A percentile compares a stretch with the other conserved stretches of the same genome.
phyloP scores from a whole-genome alignment of 805 yeast species.

The Cyberlindnera nakhonratchasimensis region DNA sequence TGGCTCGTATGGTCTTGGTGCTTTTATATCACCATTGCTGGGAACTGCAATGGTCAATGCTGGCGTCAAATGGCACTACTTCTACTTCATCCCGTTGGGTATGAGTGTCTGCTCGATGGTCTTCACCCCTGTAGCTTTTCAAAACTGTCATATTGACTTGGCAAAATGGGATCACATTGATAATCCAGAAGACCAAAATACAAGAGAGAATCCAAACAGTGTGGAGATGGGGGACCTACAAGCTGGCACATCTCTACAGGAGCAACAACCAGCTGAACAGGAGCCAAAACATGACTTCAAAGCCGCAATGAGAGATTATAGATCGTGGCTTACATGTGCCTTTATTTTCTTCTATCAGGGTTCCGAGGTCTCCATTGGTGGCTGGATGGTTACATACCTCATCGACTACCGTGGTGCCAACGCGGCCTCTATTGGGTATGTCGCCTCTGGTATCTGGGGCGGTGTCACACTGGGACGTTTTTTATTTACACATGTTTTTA shows the following conservation, averaged over 20 bases:
- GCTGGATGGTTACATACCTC: conserved; percentile 62
- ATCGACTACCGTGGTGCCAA: conserved; percentile 48
- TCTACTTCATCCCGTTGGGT: conserved; percentile 51
- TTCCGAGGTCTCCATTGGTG: conserved; percentile 58
- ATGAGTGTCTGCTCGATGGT: conserved; percentile 33
- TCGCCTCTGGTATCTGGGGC: conserved; percentile 63
- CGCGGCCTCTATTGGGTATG: conserved; percentile 45
- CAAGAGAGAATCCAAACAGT: conserved; percentile 3
- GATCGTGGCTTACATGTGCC: conserved; percentile 51
- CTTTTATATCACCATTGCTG: conserved; percentile 55
- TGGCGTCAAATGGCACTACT: conserved; percentile 54
- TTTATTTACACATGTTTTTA: conserved; percentile 39
- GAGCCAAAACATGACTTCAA: conserved; percentile 19
- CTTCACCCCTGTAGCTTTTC: conserved; percentile 40
- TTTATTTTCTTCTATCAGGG: conserved; percentile 62
- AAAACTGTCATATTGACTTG: conserved; percentile 42
- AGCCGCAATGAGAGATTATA: conserved; percentile 37
- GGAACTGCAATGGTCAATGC: conserved; percentile 50
- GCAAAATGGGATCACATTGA: conserved; percentile 20
- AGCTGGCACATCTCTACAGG: neutral
- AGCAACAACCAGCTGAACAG: neutral
- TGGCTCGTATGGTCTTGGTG: conserved; percentile 64
- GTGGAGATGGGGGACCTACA: neutral
- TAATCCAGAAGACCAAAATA: conserved; percentile 9
- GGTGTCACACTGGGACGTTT: conserved; percentile 60